Conservation (phyloP, 352 stramenopile genomes). For the Pythium aquatile region DNA sequence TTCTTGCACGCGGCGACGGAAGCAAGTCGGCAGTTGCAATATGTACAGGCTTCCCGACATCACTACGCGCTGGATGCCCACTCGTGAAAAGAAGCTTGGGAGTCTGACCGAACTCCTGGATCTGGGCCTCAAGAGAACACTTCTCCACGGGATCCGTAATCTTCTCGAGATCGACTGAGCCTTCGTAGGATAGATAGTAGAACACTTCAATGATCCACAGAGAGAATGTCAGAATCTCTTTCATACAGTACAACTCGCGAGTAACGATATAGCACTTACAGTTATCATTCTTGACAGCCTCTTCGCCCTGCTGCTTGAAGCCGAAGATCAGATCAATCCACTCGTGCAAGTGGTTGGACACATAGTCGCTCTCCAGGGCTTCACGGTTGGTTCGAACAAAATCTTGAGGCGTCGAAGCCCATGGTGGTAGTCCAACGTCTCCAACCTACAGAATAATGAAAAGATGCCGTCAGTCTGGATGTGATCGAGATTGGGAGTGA, state of each 20-base stretch:
- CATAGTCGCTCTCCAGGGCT: conserved; percentile 75
- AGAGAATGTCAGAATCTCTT: background rate
- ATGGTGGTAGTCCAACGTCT: conserved; percentile 94
- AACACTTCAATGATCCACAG: conserved; percentile 50
- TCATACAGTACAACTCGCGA: too few relatives aligned
- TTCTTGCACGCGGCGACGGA: conserved; percentile 32
- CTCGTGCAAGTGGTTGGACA: conserved; percentile 69
- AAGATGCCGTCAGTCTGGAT: background rate
- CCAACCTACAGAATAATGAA: conserved; percentile 55
- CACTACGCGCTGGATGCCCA: conserved; percentile 63
- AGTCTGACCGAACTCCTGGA: conserved; percentile 92
- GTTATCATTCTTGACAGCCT: conserved; percentile 77
- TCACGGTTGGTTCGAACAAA: conserved; percentile 77
- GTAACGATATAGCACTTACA: conserved; percentile 33
- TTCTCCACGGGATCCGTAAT: conserved; percentile 91
- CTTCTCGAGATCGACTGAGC: conserved; percentile 80
- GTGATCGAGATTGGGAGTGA: background rate
- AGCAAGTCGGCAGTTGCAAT: conserved; percentile 49
- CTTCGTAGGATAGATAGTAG: conserved; percentile 89
- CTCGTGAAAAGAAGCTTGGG: conserved; percentile 75
- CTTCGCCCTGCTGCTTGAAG: conserved; percentile 69
- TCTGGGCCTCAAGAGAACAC: conserved; percentile 92
- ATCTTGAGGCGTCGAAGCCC: conserved; percentile 84
- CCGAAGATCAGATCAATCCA: conserved; percentile 88
- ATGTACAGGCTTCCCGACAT: conserved; percentile 52